These are phyloP conservation scores for Ophiocordyceps unilateralis DNA, from an alignment of 2,329 filamentous ascomycete genomes.

Conservation along the genomic window DNA sequence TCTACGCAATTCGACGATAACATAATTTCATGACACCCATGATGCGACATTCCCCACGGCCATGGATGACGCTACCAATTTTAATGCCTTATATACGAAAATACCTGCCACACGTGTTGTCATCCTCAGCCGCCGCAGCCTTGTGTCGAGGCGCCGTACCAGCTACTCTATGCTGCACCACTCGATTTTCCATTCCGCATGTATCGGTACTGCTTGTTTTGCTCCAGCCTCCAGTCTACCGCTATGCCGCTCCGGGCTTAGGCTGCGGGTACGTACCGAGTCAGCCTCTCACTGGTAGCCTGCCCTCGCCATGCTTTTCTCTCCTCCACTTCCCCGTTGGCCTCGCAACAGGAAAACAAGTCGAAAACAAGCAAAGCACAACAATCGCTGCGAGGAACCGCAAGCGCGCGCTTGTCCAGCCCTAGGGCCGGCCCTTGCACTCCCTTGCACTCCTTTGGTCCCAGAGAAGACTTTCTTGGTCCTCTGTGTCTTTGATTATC, in stretches of 20 bases:
- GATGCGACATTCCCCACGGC: background rate
- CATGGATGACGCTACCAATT: background rate
- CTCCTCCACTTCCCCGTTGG: constrained; percentile 18
- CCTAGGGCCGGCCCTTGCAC: constrained; percentile 3
- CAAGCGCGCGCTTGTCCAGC: constrained; percentile 11
- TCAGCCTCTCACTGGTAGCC: background rate
- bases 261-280: constrained; percentile 5
- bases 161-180: background rate
- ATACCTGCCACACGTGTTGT: background rate
- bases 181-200: no score
- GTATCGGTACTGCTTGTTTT: background rate
- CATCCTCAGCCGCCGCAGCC: background rate
- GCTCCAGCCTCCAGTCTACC: background rate
- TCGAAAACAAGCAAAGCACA: constrained; percentile 16
- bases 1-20: background rate
- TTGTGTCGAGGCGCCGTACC: background rate
- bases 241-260: background rate
- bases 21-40: background rate
- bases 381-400: constrained; percentile 9
- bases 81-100: background rate
- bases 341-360: constrained; percentile 26
- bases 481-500: background rate
- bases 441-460: background rate
- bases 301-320: constrained; percentile 9
- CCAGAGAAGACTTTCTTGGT: background rate